Evolutionary conservation across 2,329 filamentous ascomycete genomes (phyloP), one percentile per base, ranked within the genome.

Genomic region (Macrophomina pseudophaseolina): DNA sequence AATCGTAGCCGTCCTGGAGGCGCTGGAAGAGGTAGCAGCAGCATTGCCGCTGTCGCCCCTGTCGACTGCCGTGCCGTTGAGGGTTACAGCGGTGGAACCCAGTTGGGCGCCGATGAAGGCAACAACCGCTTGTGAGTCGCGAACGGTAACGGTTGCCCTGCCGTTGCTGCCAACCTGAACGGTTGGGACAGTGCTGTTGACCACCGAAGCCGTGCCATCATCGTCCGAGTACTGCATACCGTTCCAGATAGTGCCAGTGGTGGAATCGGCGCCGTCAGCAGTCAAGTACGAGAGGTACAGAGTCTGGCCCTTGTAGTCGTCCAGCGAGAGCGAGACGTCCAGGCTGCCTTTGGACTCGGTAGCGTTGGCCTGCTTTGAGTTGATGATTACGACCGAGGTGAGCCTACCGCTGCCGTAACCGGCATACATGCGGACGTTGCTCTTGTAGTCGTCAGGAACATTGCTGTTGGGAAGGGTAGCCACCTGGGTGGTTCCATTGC

Each of bases 261-360:
- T 77, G 7, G 78, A 75, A 65, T 84, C 82, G 9, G 81, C 78
- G 38, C 83, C 82, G 16, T 76, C 73, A 35, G 76, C 80, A n/a
- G 80, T 84, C 44, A 85, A 79, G 70, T 81, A 81, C 4, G 82
- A 79, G 23, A 85, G 74, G 69, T 79, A 80, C n/a, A 84, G 74
- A 14, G 77, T 74, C 70, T 82, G 76, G 63, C 81, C 80, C 4
- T 75, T 75, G 56, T 80, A 74, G 6, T 70, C 71, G 6, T 79
- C 76, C 9, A 84, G 74, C 65, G 80, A 75, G 53, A 85, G 68
- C 18, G 75, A 72, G 66, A 84, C 79, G 4, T 77, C 80, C 51
- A 82, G 74, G 71, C 72, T 78, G 46, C 67, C 70, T 70, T 82
- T 82, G 69, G 76, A 69, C 14, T 72, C 69, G 2, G 81, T 79